Conservation (phyloP, 805 yeast species). For the Clavispora asparagi region DNA sequence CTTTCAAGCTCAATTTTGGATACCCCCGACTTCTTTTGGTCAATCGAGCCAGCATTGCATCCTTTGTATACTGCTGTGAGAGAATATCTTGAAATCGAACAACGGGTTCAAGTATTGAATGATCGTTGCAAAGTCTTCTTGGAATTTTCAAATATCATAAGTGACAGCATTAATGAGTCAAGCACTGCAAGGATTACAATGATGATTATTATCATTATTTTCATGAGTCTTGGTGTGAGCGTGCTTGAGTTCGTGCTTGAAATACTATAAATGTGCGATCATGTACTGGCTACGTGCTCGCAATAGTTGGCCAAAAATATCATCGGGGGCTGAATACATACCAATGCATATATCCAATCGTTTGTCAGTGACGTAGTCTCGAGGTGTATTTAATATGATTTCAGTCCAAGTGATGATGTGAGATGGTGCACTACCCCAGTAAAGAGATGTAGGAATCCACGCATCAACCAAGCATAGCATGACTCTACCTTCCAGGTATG, state of each 20-base stretch:
- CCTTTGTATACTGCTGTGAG: conserved; percentile 86
- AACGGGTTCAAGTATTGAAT: conserved; percentile 86
- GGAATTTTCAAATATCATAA: conserved; percentile 88
- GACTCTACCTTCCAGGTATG: conserved; percentile 32
- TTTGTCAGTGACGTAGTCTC: too few relatives aligned
- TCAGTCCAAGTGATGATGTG: background rate
- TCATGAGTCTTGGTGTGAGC: conserved; percentile 73
- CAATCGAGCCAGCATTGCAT: conserved; percentile 87
- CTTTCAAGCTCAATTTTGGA: conserved; percentile 85
- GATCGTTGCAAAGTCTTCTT: conserved; percentile 91
- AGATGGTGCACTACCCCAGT: background rate
- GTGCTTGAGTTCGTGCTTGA: conserved; percentile 61
- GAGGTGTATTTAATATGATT: too few relatives aligned
- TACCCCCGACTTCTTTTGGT: conserved; percentile 97
- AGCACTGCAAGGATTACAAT: conserved; percentile 89
- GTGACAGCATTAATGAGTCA: conserved; percentile 89
- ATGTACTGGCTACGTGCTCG: background rate
- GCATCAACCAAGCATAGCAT: conserved; percentile 1
- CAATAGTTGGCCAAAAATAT: background rate
- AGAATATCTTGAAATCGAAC: conserved; percentile 92
- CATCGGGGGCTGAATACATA: background rate
- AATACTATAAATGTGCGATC: conserved; percentile 20
- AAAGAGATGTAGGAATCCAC: background rate
- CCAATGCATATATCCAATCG: too few relatives aligned
- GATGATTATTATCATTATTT: conserved; percentile 80